Base-by-base conservation (phyloP, 2,329 filamentous ascomycete species). In the Hymenoscyphus occultus region DNA sequence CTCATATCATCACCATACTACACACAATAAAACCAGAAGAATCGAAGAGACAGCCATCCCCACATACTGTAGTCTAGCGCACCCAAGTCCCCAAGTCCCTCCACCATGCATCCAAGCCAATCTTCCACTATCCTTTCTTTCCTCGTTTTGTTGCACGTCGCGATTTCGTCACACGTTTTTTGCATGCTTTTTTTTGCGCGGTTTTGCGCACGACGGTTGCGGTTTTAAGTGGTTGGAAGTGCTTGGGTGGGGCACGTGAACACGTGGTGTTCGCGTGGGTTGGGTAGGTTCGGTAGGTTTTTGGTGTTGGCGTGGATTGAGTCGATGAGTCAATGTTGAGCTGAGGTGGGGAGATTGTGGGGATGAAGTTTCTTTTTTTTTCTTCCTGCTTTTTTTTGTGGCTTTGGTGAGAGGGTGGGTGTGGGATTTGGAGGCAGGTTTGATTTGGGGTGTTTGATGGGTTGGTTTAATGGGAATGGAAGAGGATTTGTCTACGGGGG, bases 111-210 rank as follows among this genome's bases (percentile, higher is more conserved):
- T 35, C 9, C 35, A 35, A 10, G 28, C 28, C 28, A 35, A 4
- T 10, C 35, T 35, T 45, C n/a, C 14, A 16, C 40, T 14, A 42
- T 42, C n/a, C 16, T 42, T 16, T 42, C 13, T n/a, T 16, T n/a
- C 16, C 16, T n/a, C 7, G 5, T 19, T 51, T 51, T 51, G 45
- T 51, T 51, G 45, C 45, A 51, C n/a, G 12, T 51, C 45, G 45
- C 45, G 9, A 51, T 51, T 51, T 51, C 45, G 45, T 51, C 45
- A 51, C 45, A 51, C 45, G 45, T 51, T 51, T 51, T 51, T 12
- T 7, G n/a, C n/a, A 51, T 51, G 45, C n/a, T 22, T 51, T 51
- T 51, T 16, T 51, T 3, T 28, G 1, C 28, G 28, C 28, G 28
- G 28, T 28, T 28, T 28, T 28, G 28, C 28, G 35, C 35, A 10